These are phyloP conservation scores for Cubamyces sp. DNA, from an alignment of 768 basidiomycete species.

Conservation along the genomic window DNA sequence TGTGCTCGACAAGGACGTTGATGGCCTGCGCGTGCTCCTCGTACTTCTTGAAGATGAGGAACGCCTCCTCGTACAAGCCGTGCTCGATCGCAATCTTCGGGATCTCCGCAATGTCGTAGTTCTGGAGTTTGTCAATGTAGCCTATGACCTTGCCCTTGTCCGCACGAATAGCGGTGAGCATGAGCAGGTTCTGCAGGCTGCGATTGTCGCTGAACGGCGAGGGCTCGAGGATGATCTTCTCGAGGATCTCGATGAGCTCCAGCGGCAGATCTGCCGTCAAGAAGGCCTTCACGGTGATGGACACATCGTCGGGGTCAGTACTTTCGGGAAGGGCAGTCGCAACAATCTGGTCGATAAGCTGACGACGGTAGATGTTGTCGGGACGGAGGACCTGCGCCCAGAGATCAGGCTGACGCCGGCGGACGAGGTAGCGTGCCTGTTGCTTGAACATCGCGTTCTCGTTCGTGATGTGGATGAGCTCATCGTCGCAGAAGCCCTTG, in stretches of 20 bases:
- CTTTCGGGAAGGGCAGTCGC: slow-evolving; percentile 96
- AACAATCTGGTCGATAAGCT: slow-evolving; percentile 92
- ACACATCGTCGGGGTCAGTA: slow-evolving; percentile 98
- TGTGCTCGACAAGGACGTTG: slow-evolving; percentile 97
- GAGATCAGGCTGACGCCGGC: slow-evolving; percentile 91
- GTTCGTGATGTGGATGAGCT: slow-evolving; percentile 95
- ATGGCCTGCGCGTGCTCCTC: slow-evolving; percentile 95
- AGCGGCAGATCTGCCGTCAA: slow-evolving; percentile 95
- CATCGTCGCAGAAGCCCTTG: slow-evolving; percentile 98
- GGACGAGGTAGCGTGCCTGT: slow-evolving; percentile 96
- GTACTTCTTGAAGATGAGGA: slow-evolving; percentile 98
- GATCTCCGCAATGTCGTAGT: slow-evolving; percentile 94
- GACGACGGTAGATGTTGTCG: slow-evolving; percentile 91
- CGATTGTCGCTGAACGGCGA: slow-evolving; percentile 98
- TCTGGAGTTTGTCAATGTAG: slow-evolving; percentile 96
- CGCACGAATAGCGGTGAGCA: slow-evolving; percentile 94
- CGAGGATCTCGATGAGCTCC: slow-evolving; percentile 94
- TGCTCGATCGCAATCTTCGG: slow-evolving; percentile 97
- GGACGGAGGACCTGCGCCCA: slow-evolving; percentile 93
- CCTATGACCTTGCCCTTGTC: slow-evolving; percentile 98
- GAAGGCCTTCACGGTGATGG: slow-evolving; percentile 98
- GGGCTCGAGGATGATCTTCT: slow-evolving; percentile 97
- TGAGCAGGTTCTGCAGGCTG: slow-evolving; percentile 92
- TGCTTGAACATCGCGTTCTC: slow-evolving; percentile 99
- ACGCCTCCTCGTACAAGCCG: slow-evolving; percentile 92